Evolutionary conservation across 768 basidiomycete genomes (phyloP), one percentile per base, ranked within the genome.

Genomic region (Stropharia rugosoannulata): DNA sequence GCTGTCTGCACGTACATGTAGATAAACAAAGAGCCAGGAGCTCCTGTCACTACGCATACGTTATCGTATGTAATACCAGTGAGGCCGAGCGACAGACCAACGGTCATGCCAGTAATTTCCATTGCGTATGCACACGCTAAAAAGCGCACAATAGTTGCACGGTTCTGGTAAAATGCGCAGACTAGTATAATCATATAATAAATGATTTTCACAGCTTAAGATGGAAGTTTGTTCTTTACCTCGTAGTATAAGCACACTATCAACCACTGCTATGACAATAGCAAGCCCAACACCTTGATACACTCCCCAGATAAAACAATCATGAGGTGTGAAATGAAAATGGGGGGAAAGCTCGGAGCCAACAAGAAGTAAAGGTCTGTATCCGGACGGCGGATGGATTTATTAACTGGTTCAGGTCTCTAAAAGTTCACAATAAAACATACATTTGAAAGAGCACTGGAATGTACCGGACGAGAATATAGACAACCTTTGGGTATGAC

Each of bases 231-330:
- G 27, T 18, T 22, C 55, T 61, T 49, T 51, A 75, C 77, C 67
- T 63, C 77, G 67, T 29, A 77, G 58, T 43, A 77, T 73, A 13
- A 79, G 66, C 29, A 79, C 67, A 13, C 68, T 68, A 57, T 79
- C 76, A 12, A 75, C 73, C 7, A 59, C 62, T 2, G 57, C 57
- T 13, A 74, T 62, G 22, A 76, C 61, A 2, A 59, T 43, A 5
- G 68, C 55, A 15, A 69, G 62, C 8, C 70, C 70, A 10, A 70
- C 64, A 12, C 68, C 75, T 64, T 76, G 75, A 53, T 72, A 77
- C 13, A 75, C 63, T 57, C 76, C 69, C 76, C 75, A 79, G 51
- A 76, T 71, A 62, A 69, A 79, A 60, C 77, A 79, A 39, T 69
- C 75, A 52, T 73, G 72, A 7, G 55, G 52, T 2, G 75, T 72